Percentiles rank a stretch among this genome's conserved stretches.
phyloP scores from a whole-genome alignment of 768 basidiomycete species.

The Clavulina sp. region DNA sequence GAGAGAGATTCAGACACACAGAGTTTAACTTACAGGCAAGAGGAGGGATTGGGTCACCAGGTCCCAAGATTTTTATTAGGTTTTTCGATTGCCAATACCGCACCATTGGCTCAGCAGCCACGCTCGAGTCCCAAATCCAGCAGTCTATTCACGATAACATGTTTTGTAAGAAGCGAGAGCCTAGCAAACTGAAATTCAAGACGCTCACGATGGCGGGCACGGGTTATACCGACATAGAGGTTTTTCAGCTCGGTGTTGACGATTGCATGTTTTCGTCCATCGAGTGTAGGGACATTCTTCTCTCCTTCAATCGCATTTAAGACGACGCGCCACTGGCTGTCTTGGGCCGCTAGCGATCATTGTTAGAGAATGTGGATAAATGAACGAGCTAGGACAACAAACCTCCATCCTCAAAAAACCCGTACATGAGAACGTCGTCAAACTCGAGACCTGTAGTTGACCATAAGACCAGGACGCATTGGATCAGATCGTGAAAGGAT shows the following conservation, averaged over 20 bases:
- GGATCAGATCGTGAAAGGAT: background rate
- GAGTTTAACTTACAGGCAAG: background rate
- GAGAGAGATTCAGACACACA: background rate
- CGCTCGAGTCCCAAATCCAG: constrained; percentile 4
- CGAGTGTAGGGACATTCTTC: too few species aligned
- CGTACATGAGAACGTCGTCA: background rate
- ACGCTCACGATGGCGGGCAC: constrained; percentile 2
- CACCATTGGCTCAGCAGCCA: constrained; percentile 1
- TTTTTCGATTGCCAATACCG: background rate
- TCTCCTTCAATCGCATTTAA: background rate
- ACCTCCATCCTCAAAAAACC: too few species aligned
- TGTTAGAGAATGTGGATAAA: too few species aligned
- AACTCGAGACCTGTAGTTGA: background rate
- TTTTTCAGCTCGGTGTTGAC: constrained; percentile 2
- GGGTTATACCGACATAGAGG: constrained; percentile 3
- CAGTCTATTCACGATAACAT: too few species aligned
- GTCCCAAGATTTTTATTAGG: background rate
- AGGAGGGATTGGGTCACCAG: background rate
- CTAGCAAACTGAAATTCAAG: too few species aligned
- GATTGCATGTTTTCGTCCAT: background rate
- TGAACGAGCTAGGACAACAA: too few species aligned
- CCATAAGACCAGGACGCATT: background rate
- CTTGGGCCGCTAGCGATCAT: background rate
- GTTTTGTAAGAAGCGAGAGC: too few species aligned
- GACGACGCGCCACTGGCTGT: background rate